phyloP scores from a whole-genome alignment of 2,329 filamentous ascomycete species.

The Monosporascus sp. region DNA sequence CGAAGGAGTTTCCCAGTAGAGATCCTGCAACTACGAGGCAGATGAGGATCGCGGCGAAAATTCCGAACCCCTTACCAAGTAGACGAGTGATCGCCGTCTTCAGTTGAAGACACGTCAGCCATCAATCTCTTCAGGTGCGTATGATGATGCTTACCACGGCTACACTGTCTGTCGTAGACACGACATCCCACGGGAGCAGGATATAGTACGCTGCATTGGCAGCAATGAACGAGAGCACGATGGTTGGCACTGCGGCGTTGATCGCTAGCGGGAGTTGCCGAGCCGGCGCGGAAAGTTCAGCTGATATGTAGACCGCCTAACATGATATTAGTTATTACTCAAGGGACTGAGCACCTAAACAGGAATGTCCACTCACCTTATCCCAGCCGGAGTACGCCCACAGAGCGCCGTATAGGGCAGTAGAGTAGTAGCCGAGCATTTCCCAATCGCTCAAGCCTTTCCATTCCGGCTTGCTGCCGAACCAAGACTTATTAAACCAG shows the following conservation, averaged over 20 bases:
- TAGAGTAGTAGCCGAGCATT: constrained; percentile 53
- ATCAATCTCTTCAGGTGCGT: background rate
- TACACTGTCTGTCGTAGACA: constrained; percentile 56
- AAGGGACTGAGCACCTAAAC: background rate
- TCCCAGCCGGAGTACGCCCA: constrained; percentile 66
- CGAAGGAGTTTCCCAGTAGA: constrained; percentile 57
- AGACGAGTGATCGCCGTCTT: constrained; percentile 52
- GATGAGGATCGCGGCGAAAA: constrained; percentile 50
- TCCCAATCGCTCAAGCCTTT: constrained; percentile 47
- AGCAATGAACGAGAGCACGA: constrained; percentile 53
- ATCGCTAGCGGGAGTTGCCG: constrained; percentile 56
- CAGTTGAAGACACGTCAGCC: background rate
- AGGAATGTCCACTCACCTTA: constrained; percentile 39
- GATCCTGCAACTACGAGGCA: constrained; percentile 58
- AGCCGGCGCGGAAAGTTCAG: constrained; percentile 45
- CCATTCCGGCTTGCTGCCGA: constrained; percentile 45
- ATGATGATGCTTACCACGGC: constrained; percentile 46
- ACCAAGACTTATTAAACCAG: constrained; percentile 52
- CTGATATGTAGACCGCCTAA: constrained; percentile 51
- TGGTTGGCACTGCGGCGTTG: constrained; percentile 55
- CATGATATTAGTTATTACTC: background rate
- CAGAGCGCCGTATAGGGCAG: constrained; percentile 55
- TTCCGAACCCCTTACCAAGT: constrained; percentile 47
- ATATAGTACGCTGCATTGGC: constrained; percentile 60
- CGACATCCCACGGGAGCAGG: constrained; percentile 52